Base-by-base conservation (phyloP, 768 basidiomycete genomes). In the Baorangia bicolor region DNA sequence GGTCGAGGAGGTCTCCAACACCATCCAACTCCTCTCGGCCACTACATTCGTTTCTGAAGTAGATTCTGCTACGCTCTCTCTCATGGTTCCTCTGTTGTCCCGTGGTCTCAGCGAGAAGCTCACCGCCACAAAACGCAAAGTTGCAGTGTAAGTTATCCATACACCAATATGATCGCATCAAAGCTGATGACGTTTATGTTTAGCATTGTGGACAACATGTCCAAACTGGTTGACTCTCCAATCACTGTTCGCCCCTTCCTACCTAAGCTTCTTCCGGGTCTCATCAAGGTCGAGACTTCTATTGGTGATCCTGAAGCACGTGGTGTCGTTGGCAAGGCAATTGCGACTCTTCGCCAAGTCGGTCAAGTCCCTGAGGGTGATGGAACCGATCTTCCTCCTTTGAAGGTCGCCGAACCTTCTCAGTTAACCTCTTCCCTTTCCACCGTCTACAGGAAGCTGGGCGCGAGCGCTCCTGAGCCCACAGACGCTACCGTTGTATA, bases 11-110 rank as follows among this genome's bases (percentile, higher is more conserved):
- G 95, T 98, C 55, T 91, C 95, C 67, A 88, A 86, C 67, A 97
- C 94, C 69, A 92, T 98, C 68, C 82, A 83, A 60, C 90, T 96
- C 78, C 93, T 97, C 76, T 94, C 95, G 75, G 86, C 95, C 55
- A 98, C 95, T 76, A 98, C 95, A 75, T 98, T 97, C 87, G 95
- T 98, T 92, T 92, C 95, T 49, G 95, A 98, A 82, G 95, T 98
- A 76, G 95, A 97, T 68, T 94, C 94, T 47, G 83, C 94, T 53
- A 97, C 95, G 63, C 88, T 98, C 63, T 97, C 95, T 65, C 86
- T 98, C 64, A 97, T 98, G 93, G 95, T 95, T 57, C 95, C 95
- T 69, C 87, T 98, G 20, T 79, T 98, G 51, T 84, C 92, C 57
- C 92, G 95, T 81, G 95, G 95, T 85, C 81, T 96, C 61, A 82